Percentiles rank a stretch among this genome's conserved stretches.
phyloP scores from a whole-genome alignment of 75 land plant genomes.

The Sequoia sempervirens region DNA sequence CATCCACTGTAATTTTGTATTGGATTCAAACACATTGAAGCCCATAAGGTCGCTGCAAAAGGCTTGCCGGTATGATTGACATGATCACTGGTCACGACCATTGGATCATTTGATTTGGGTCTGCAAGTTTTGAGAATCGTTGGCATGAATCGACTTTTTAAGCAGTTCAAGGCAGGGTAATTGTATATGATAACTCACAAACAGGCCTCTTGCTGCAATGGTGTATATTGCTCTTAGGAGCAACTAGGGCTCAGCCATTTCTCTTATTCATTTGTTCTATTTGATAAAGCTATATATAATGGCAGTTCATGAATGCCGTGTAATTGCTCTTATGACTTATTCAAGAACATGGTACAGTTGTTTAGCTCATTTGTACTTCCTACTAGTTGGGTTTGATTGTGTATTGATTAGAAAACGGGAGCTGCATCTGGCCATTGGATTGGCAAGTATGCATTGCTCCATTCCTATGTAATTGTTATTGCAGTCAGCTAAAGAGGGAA shows the following conservation, averaged over 20 bases:
- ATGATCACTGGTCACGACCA: background rate
- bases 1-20: constrained; percentile 29
- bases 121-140: background rate
- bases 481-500: background rate
- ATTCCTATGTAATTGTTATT: background rate
- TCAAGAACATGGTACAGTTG: background rate
- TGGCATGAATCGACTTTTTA: background rate
- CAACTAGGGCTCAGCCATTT: background rate
- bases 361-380: background rate
- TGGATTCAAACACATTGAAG: constrained; percentile 50
- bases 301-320: background rate
- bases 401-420: background rate
- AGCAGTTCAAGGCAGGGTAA: background rate
- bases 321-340: background rate
- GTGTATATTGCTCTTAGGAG: background rate
- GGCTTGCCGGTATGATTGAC: constrained; percentile 32
- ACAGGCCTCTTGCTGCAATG: background rate
- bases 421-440: background rate
- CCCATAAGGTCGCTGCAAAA: constrained; percentile 29
- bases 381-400: background rate
- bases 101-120: background rate
- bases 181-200: background rate
- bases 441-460: background rate
- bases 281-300: background rate
- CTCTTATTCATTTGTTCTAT: background rate